phyloP scores from a whole-genome alignment of 2,329 filamentous ascomycete genomes.

The Achaetomium macrosporum region DNA sequence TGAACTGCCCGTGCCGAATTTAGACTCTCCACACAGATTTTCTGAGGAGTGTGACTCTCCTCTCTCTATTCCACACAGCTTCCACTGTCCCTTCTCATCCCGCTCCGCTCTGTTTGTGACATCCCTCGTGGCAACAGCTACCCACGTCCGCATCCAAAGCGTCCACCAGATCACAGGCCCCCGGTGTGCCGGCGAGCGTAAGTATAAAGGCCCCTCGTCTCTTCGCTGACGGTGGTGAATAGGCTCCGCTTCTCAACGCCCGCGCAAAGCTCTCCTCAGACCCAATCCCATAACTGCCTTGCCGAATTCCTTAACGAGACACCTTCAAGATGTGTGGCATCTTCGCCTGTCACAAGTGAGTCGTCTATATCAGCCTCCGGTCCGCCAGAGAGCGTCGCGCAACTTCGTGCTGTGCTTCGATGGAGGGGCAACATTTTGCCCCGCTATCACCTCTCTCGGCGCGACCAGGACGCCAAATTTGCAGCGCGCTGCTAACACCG shows the following conservation, averaged over 20 bases:
- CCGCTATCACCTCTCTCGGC: conserved; percentile 25
- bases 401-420: conserved; percentile 12
- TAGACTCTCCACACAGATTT: conserved; percentile 18
- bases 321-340: conserved; percentile 76
- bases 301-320: conserved; percentile 1
- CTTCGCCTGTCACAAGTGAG: conserved; percentile 88
- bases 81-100: conserved; percentile 8
- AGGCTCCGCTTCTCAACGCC: conserved; percentile 22
- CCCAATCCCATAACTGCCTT: conserved; percentile 9
- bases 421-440: conserved; percentile 34
- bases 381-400: conserved; percentile 20
- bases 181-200: conserved; percentile 6
- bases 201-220: conserved; percentile 23
- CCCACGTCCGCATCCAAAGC: conserved; percentile 3
- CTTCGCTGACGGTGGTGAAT: conserved; percentile 12
- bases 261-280: conserved; percentile 7
- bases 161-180: not conserved
- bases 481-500: conserved; percentile 4
- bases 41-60: conserved; percentile 19
- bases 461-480: not conserved
- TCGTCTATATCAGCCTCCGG: conserved; percentile 11
- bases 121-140: conserved; percentile 9
- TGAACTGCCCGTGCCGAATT: conserved; percentile 17
- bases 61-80: conserved; percentile 3
- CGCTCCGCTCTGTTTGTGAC: conserved; percentile 4